Base-by-base conservation (phyloP, 1,284 basidiomycete species). In the Ceratobasidium sp. region DNA sequence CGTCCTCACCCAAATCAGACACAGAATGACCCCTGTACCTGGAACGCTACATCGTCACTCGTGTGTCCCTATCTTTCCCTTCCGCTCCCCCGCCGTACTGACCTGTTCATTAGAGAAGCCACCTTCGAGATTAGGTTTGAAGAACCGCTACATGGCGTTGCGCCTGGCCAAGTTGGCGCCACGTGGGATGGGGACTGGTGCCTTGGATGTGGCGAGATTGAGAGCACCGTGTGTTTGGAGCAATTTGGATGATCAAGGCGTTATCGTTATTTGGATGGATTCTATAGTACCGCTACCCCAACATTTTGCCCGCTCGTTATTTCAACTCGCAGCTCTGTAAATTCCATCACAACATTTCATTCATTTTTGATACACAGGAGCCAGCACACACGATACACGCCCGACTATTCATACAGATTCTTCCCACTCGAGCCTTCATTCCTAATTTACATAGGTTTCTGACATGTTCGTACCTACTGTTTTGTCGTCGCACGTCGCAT, bases 131-230 rank as follows among this genome's bases (percentile, higher is more conserved):
- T 92, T 71, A 83, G 82, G 18, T 93, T 94, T 80, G 85, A 88
- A 60, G 84, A 88, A 57, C 89, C 91, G 0, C 88, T 94, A 66
- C 88, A 89, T 64, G 92, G 91, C 3, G 90, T 96, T n/a, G 89
- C 95, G 0, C 88, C 90, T 0, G 96, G 96, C 1, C 96, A 98
- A 83, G 89, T 94, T 41, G 92, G 91, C 7, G 92, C 89, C 0
- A 79, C 97, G 6, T 97, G 92, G 86, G 88, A 91, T 78, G 90
- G 86, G 1, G 88, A 92, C 74, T 92, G 92, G 90, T 96, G 95
- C 84, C 86, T 97, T 33, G 96, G 96, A 2, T 94, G 93, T 82
- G 96, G 94, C 23, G 85, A 88, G 14, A 95, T 97, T 75, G 81
- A 12, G 80, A 82, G 55, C 27, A 57, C 64, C 12, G 33, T 48